A percentile compares a stretch with the other conserved stretches of the same genome.
Conservation (phyloP, 1,139 yeast genomes). For the Sporopachydermia cereana region DNA sequence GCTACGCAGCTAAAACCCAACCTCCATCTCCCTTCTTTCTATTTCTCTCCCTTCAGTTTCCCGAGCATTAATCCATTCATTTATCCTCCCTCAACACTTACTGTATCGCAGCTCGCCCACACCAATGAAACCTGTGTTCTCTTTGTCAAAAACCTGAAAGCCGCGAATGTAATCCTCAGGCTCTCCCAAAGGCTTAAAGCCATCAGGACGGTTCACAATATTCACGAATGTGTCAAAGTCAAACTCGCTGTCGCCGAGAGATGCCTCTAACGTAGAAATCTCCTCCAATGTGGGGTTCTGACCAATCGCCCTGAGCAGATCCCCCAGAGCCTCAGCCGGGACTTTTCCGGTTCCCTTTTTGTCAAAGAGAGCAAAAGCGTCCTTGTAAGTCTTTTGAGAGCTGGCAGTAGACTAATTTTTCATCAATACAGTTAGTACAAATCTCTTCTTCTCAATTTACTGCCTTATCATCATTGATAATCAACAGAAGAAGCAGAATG, state of each 20-base stretch:
- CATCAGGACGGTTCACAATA: constrained; percentile 78
- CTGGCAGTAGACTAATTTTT: constrained; percentile 2
- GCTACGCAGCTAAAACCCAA: too few species aligned
- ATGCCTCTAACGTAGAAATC: constrained; percentile 58
- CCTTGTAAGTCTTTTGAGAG: constrained; percentile 61
- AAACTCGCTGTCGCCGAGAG: constrained; percentile 32
- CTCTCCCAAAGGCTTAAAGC: constrained; percentile 82
- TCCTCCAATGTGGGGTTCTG: constrained; percentile 96
- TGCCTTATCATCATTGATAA: too few species aligned
- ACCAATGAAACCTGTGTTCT: constrained; percentile 88
- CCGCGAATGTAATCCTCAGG: constrained; percentile 96
- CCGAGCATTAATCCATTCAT: neutral
- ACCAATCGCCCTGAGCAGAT: constrained; percentile 90
- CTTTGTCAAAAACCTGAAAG: constrained; percentile 96
- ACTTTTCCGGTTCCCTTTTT: constrained; percentile 93
- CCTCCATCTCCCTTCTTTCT: neutral
- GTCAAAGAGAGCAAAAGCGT: constrained; percentile 95
- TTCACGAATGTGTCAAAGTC: constrained; percentile 72
- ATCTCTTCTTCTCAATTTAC: too few species aligned
- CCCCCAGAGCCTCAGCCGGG: constrained; percentile 82
- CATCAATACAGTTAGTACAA: too few species aligned
- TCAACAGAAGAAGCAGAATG: too few species aligned
- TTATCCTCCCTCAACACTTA: constrained; percentile 6
- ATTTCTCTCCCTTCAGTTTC: neutral
- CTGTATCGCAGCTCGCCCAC: constrained; percentile 92